A percentile compares a stretch with the other conserved stretches of the same genome.
phyloP scores from a whole-genome alignment of 2,329 filamentous ascomycete species.

The Metarhizium album region DNA sequence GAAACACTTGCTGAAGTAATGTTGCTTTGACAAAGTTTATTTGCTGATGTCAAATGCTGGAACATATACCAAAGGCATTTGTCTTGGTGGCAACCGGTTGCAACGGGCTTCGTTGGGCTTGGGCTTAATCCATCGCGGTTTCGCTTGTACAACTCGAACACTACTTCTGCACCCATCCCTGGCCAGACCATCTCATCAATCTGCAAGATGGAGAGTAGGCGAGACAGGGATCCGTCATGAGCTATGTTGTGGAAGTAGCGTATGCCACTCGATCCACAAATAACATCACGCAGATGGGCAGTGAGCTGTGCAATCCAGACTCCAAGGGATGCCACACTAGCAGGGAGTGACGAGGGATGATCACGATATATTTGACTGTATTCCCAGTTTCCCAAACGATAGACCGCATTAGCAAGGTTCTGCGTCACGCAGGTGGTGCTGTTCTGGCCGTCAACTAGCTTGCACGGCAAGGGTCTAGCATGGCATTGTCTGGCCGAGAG shows the following conservation, averaged over 20 bases:
- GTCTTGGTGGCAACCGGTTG: constrained; percentile 16
- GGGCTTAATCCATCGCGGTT: constrained; percentile 9
- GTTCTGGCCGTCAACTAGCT: constrained; percentile 32
- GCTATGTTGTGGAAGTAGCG: constrained; percentile 68
- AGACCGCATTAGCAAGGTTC: constrained; percentile 55
- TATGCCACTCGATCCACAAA: constrained; percentile 26
- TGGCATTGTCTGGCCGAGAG: constrained; percentile 72
- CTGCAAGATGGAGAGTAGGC: constrained; percentile 60
- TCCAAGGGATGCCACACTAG: constrained; percentile 52
- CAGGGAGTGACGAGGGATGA: constrained; percentile 47
- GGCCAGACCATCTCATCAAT: constrained; percentile 72
- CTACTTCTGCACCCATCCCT: constrained; percentile 69
- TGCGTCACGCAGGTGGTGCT: constrained; percentile 51
- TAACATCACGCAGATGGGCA: constrained; percentile 47
- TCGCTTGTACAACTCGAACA: constrained; percentile 61
- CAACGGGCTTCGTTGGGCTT: constrained; percentile 11
- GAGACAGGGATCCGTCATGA: constrained; percentile 64
- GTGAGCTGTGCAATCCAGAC: constrained; percentile 67
- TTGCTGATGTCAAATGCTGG: constrained; percentile 11
- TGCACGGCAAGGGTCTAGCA: constrained; percentile 60
- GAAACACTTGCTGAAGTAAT: not conserved
- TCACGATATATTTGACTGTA: constrained; percentile 72
- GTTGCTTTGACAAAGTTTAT: constrained; percentile 13
- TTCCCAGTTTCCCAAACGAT: constrained; percentile 69
- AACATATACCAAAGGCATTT: constrained; percentile 22